Base-by-base conservation (phyloP, 1,139 yeast genomes). In the Candida tetrigidarum region DNA sequence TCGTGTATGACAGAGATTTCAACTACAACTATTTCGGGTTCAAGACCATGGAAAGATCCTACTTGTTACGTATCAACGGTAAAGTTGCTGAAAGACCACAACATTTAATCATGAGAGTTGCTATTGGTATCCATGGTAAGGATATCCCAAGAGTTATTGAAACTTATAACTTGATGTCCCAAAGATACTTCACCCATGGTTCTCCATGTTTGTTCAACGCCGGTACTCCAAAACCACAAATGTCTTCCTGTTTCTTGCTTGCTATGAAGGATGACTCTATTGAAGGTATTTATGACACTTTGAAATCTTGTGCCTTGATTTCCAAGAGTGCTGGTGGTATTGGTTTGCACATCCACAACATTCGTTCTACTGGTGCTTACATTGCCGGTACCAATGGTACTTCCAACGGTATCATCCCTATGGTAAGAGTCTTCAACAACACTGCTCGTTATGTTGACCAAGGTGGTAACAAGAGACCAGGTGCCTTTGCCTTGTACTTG, bases 381-480 rank as follows among this genome's bases (percentile, higher is more conserved):
- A 89, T 89, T 63, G 90, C 96, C 48, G 92, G 95, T 56, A 86
- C 96, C 15, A 89, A 88, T 60, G 96, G 96, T 58, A 84, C 92
- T 28, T 87, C 96, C 22, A 89, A 85, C 57, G 96, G 96, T 52
- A 76, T 89, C 51, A 84, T 89, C 49, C 96, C 96, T 40, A 89
- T 89, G 96, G 78, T 89, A 46, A 81, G 96, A 58, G 96, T 89
- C 22, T 89, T 81, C 74, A 89, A 89, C 75, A 88, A 88, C 69
- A 88, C 96, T 46, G 96, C 96, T 26, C 80, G 96, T 62, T 89
- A 89, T 58, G 96, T 89, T 41, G 96, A 89, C 59, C 96, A 89
- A 72, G 96, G 96, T 63, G 96, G 96, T 57, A 89, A 89, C 74
- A 90, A 90, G 67, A 81, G 96, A 62, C 96, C 96, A 2, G 96